Evolutionary conservation across 805 yeast species (phyloP).

Genomic region (Nakazawaea sp.): DNA sequence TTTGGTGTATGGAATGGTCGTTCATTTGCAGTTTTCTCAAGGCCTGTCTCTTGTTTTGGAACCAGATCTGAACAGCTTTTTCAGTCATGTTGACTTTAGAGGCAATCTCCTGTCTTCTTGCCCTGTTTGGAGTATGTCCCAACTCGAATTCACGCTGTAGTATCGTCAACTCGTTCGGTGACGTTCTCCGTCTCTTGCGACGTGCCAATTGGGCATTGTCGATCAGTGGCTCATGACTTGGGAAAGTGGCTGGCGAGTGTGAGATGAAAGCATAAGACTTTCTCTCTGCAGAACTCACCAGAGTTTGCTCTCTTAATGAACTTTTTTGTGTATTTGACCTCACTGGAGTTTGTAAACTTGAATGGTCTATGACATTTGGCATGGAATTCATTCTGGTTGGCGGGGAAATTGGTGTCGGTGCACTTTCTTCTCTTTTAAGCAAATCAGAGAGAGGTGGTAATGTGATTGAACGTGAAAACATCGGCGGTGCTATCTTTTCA

Average conservation of each 20-base stretch:
- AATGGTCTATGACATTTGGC: too few relatives aligned
- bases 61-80: conserved; percentile 97
- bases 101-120: conserved; percentile 74
- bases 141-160: conserved; percentile 71
- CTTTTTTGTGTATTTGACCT: not conserved
- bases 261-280: conserved; percentile 79
- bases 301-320: not conserved
- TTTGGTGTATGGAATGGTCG: conserved; percentile 9
- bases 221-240: conserved; percentile 72
- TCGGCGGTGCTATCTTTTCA: too few relatives aligned
- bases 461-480: not conserved
- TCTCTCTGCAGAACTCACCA: conserved; percentile 4
- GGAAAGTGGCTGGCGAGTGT: conserved; percentile 87
- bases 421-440: not conserved
- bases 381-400: not conserved
- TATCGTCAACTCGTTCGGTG: conserved; percentile 77
- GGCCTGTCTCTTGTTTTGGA: conserved; percentile 90
- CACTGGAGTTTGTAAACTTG: not conserved
- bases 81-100: conserved; percentile 85
- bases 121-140: conserved; percentile 78
- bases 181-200: conserved; percentile 91
- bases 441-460: conserved; percentile 1
- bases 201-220: conserved; percentile 92
- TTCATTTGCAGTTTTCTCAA: conserved; percentile 37
- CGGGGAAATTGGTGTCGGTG: too few relatives aligned